Evolutionary conservation across 2,329 filamentous ascomycete genomes (phyloP).

Genomic region (Ceratocystiopsis sp.): DNA sequence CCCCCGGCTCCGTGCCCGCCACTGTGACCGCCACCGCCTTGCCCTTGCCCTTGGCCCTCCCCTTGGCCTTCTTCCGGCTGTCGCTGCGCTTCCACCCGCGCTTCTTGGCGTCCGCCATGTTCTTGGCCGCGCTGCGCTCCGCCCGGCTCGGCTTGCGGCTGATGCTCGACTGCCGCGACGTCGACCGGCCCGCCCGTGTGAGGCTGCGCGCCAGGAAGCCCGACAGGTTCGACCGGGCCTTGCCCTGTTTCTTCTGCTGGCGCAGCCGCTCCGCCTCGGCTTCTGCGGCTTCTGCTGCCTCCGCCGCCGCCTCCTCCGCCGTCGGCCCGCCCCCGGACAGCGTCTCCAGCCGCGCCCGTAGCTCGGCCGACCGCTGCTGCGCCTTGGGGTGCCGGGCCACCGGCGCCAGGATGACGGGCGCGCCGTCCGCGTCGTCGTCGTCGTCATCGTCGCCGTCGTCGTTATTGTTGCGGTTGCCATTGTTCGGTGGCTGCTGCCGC

Average conservation of each 20-base stretch:
- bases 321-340: slow-evolving; percentile 28
- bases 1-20: not conserved
- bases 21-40: not conserved
- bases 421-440: not conserved
- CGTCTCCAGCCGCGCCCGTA: slow-evolving; percentile 36
- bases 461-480: too few species aligned
- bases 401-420: slow-evolving; percentile 31
- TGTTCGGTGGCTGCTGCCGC: too few species aligned
- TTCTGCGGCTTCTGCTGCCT: not conserved
- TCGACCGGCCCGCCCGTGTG: too few species aligned
- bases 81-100: slow-evolving; percentile 32
- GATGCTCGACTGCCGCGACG: slow-evolving; percentile 22
- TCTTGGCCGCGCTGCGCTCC: slow-evolving; percentile 42
- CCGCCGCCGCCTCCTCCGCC: not conserved
- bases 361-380: slow-evolving; percentile 16
- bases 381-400: slow-evolving; percentile 32
- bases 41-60: slow-evolving; percentile 19
- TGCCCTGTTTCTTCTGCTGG: too few species aligned
- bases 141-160: slow-evolving; percentile 35
- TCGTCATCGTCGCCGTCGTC: not conserved
- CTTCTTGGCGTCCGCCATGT: slow-evolving; percentile 42
- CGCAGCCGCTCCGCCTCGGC: too few species aligned
- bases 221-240: too few species aligned
- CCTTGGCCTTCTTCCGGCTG: slow-evolving; percentile 18
- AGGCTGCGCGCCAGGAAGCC: too few species aligned